These are phyloP conservation scores for Dillenia turbinata DNA, from an alignment of 164 flowering plant species.

Conservation along the genomic window DNA sequence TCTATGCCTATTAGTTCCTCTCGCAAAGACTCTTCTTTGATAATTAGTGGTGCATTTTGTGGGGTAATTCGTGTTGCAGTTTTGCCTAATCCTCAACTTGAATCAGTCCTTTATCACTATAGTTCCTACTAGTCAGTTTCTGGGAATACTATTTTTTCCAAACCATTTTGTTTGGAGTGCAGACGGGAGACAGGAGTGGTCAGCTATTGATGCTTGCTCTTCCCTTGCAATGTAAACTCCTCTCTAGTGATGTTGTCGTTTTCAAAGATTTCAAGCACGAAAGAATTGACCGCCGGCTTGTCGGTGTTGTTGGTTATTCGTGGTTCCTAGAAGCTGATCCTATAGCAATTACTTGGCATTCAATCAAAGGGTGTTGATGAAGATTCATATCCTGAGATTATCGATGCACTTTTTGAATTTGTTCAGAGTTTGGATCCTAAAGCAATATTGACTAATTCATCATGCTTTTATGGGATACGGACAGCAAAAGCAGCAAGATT, in stretches of 20 bases:
- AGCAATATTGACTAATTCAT: constrained; percentile 34
- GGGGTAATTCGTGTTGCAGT: constrained; percentile 53
- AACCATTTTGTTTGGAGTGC: constrained; percentile 49
- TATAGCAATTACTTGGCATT: neutral
- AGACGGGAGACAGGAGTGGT: constrained; percentile 61
- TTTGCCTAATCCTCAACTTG: constrained; percentile 27
- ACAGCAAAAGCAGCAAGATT: constrained; percentile 62
- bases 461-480: constrained; percentile 62
- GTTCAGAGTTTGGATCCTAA: constrained; percentile 35
- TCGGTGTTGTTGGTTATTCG: constrained; percentile 7
- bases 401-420: constrained; percentile 38
- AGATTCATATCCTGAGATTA: constrained; percentile 25
- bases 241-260: constrained; percentile 4
- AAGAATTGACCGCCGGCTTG: neutral
- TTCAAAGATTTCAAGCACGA: neutral
- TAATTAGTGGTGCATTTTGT: constrained; percentile 19
- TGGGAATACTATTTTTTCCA: constrained; percentile 40
- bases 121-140: constrained; percentile 53
- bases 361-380: neutral
- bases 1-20: no score
- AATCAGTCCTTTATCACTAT: constrained; percentile 44
- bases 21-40: no score
- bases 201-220: constrained; percentile 8
- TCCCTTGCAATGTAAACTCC: constrained; percentile 10
- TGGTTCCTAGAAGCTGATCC: constrained; percentile 22